Percentiles rank a stretch among this genome's conserved stretches.
These are phyloP conservation scores for Zygnema circumcarinatum DNA, from an alignment of 139 green algal species.

Conservation along the genomic window DNA sequence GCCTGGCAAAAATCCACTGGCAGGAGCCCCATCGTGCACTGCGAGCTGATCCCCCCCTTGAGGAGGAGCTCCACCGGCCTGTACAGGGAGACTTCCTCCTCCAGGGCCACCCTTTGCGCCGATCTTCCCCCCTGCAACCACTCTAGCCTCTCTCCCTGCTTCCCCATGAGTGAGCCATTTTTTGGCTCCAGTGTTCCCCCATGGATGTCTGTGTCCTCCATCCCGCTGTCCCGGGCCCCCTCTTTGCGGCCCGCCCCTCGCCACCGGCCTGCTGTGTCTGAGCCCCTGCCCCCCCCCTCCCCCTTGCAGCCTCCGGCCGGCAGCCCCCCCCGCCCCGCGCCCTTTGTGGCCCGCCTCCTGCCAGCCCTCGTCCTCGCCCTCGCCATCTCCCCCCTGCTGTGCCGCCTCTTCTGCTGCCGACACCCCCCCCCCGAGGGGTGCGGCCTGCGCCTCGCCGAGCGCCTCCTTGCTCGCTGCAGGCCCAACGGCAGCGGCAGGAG, in stretches of 20 bases:
- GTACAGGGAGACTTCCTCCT: not conserved
- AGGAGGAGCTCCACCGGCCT: not conserved
- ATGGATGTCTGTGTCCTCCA: not conserved
- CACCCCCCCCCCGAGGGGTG: too few species aligned
- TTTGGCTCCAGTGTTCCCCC: too few species aligned
- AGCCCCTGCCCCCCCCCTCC: not conserved
- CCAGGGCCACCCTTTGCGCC: not conserved
- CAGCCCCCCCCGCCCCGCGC: too few species aligned
- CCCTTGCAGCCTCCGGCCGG: not conserved
- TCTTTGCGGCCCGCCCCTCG: not conserved
- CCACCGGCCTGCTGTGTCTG: not conserved
- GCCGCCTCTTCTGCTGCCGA: not conserved
- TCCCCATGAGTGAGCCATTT: too few species aligned
- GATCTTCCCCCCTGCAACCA: too few species aligned
- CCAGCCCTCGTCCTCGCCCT: not conserved
- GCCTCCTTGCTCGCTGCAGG: too few species aligned
- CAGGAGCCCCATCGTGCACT: too few species aligned
- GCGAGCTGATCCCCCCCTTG: too few species aligned
- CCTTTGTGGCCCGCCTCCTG: not conserved
- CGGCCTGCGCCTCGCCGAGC: too few species aligned
- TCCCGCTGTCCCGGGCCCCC: not conserved
- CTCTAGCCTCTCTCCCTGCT: too few species aligned
- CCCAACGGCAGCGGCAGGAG: too few species aligned
- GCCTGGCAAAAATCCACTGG: too few species aligned
- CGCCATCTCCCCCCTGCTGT: not conserved